A percentile compares a stretch with the other conserved stretches of the same genome.
Evolutionary conservation across 2,329 filamentous ascomycete species (phyloP).

Genomic region (Pestalotiopsis sp.): DNA sequence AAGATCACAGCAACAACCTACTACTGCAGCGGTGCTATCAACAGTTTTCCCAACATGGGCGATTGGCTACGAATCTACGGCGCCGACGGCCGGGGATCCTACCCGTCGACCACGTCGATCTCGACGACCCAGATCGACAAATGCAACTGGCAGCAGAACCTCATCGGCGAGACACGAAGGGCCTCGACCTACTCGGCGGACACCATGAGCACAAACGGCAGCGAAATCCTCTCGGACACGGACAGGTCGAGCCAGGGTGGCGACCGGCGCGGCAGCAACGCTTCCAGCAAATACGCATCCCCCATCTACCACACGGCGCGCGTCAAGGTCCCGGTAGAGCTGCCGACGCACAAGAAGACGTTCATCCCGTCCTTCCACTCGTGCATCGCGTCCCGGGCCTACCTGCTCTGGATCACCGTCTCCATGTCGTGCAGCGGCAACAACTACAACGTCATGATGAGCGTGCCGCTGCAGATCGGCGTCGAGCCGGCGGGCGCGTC

Average conservation of each 20-base stretch:
- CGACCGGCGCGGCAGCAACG: constrained; percentile 13
- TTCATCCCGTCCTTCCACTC: constrained; percentile 62
- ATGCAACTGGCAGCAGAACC: constrained; percentile 44
- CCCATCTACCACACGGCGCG: constrained; percentile 42
- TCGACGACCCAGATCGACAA: constrained; percentile 37
- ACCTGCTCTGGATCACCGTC: constrained; percentile 51
- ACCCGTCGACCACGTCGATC: constrained; percentile 47
- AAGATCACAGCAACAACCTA: constrained; percentile 57
- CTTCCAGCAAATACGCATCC: constrained; percentile 21
- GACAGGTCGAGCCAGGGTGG: constrained; percentile 22
- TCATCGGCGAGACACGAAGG: constrained; percentile 38
- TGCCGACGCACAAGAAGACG: constrained; percentile 49
- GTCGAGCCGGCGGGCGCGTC: constrained; percentile 35
- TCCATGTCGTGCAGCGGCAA: constrained; percentile 40
- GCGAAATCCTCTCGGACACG: constrained; percentile 40
- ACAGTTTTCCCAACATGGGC: constrained; percentile 52
- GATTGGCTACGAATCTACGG: constrained; percentile 41
- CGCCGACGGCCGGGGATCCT: constrained; percentile 45
- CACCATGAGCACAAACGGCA: constrained; percentile 19
- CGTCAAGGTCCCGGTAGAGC: constrained; percentile 49
- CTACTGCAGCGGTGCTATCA: constrained; percentile 50
- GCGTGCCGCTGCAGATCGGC: constrained; percentile 54
- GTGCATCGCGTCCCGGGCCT: constrained; percentile 59
- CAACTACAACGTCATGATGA: constrained; percentile 45
- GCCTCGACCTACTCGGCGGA: constrained; percentile 54